Evolutionary conservation across 2,329 filamentous ascomycete genomes (phyloP).

Genomic region (Proliferodiscus dingleyae): DNA sequence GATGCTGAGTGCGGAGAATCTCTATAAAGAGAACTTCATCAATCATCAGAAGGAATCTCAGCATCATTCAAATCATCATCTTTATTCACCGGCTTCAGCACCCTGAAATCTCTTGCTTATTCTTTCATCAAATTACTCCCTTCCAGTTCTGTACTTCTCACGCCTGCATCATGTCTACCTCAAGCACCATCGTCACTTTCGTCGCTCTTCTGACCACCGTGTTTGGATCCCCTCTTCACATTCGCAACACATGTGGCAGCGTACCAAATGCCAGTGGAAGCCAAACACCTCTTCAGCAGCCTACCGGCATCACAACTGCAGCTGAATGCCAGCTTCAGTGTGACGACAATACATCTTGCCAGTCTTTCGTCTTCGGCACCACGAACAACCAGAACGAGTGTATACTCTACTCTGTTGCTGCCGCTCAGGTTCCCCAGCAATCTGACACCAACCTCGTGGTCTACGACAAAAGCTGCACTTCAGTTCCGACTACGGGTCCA

Average conservation of each 20-base stretch:
- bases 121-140: neutral
- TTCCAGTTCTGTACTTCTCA: neutral
- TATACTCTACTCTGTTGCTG: constrained; percentile 8
- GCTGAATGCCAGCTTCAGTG: constrained; percentile 2
- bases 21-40: too few relatives aligned
- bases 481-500: constrained; percentile 6
- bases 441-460: constrained; percentile 5
- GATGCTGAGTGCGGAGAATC: too few relatives aligned
- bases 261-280: constrained; percentile 3
- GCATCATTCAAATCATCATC: too few relatives aligned
- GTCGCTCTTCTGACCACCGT: constrained; percentile 9
- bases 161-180: constrained; percentile 4
- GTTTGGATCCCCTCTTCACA: constrained; percentile 3
- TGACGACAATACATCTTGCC: neutral
- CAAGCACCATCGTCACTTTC: constrained; percentile 14
- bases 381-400: constrained; percentile 3
- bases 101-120: too few relatives aligned
- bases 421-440: constrained; percentile 3
- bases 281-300: neutral
- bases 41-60: too few relatives aligned
- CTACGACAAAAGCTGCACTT: constrained; percentile 7
- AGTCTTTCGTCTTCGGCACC: constrained; percentile 9
- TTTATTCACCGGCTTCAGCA: too few relatives aligned
- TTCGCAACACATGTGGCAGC: constrained; percentile 4
- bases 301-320: constrained; percentile 1